Conservation (phyloP, 331 rosid genomes). For the Arachis monticola region DNA sequence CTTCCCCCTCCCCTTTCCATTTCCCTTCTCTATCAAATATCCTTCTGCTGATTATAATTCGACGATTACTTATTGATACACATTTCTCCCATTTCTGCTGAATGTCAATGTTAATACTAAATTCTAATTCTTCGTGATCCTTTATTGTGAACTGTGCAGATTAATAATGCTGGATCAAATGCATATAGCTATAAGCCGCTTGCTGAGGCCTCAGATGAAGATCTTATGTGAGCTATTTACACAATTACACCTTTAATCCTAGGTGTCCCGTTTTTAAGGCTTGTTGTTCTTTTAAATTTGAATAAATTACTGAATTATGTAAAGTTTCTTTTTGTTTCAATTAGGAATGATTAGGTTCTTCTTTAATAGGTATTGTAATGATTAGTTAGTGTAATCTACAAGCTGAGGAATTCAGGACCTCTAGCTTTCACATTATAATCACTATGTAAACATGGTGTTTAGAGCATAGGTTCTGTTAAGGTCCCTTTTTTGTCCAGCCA, state of each 20-base stretch:
- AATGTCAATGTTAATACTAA: slow-evolving; percentile 32
- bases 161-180: slow-evolving; percentile 98
- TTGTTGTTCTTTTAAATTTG: slow-evolving; percentile 19
- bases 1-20: background rate
- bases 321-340: too few relatives aligned
- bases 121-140: slow-evolving; percentile 38
- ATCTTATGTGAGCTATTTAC: slow-evolving; percentile 74
- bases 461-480: too few relatives aligned
- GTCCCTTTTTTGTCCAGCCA: too few relatives aligned
- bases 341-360: too few relatives aligned
- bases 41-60: slow-evolving; percentile 19
- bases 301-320: too few relatives aligned
- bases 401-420: too few relatives aligned
- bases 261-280: slow-evolving; percentile 11
- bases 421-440: too few relatives aligned
- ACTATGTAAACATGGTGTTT: too few relatives aligned
- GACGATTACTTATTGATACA: background rate
- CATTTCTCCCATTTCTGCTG: slow-evolving; percentile 11
- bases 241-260: slow-evolving; percentile 26
- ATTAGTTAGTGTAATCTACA: too few relatives aligned
- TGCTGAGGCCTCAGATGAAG: slow-evolving; percentile 95
- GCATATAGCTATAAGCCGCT: slow-evolving; percentile 91
- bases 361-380: too few relatives aligned
- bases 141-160: slow-evolving; percentile 67
- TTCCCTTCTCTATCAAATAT: background rate